Evolutionary conservation across 2,329 filamentous ascomycete species (phyloP).

Genomic region (Arthrobotrys conoides): DNA sequence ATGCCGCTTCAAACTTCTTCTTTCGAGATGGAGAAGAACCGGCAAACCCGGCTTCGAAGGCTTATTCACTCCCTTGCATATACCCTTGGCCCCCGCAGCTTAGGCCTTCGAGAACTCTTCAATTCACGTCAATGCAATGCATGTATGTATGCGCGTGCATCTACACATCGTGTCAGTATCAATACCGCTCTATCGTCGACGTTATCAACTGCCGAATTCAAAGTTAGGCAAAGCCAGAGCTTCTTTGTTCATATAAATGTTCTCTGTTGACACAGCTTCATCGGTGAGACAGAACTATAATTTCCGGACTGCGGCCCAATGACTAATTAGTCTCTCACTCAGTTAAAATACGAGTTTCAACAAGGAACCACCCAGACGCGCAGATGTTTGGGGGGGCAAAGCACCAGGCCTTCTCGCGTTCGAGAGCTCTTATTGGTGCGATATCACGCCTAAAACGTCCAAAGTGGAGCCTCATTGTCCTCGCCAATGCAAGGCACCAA

Average conservation of each 20-base stretch:
- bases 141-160: neutral
- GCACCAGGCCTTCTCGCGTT: conserved; percentile 12
- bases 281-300: neutral
- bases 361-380: conserved; percentile 30
- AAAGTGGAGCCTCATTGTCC: conserved; percentile 31
- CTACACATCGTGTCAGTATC: neutral
- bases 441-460: conserved; percentile 24
- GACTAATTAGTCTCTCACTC: neutral
- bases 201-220: conserved; percentile 32
- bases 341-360: conserved; percentile 48
- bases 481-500: conserved; percentile 55
- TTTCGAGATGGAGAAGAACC: neutral
- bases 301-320: neutral
- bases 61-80: conserved; percentile 1
- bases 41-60: neutral
- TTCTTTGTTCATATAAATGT: conserved; percentile 10
- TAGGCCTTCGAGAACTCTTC: conserved; percentile 22
- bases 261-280: neutral
- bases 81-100: neutral
- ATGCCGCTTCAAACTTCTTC: neutral
- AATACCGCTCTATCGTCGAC: neutral
- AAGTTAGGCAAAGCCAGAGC: conserved; percentile 13
- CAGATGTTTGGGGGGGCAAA: conserved; percentile 28
- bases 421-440: conserved; percentile 29
- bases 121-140: neutral